phyloP scores from a whole-genome alignment of 352 stramenopile genomes.

The Thraustotheca clavata region DNA sequence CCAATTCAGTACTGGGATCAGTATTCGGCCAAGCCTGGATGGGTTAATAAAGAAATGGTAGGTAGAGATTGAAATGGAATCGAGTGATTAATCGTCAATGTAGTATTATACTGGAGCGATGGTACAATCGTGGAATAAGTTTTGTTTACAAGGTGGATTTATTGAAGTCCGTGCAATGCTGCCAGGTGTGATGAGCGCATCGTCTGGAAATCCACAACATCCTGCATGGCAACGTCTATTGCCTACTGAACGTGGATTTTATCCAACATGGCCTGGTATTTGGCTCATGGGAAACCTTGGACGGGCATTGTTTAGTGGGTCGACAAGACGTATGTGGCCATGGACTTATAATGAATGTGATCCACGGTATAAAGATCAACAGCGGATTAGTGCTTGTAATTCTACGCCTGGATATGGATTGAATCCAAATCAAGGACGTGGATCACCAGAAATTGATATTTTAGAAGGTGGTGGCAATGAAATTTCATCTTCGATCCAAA shows the following conservation, averaged over 20 bases:
- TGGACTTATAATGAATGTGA: constrained; percentile 87
- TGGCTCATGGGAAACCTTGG: constrained; percentile 87
- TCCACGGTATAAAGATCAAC: constrained; percentile 56
- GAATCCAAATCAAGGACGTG: constrained; percentile 67
- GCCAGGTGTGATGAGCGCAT: constrained; percentile 38
- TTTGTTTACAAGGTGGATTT: constrained; percentile 91
- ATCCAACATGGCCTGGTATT: constrained; percentile 69
- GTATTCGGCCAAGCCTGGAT: neutral
- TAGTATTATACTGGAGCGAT: constrained; percentile 48
- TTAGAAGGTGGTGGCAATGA: constrained; percentile 74
- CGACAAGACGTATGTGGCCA: constrained; percentile 81
- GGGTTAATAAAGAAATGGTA: constrained; percentile 15
- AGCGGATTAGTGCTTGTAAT: constrained; percentile 83
- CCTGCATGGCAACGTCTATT: neutral
- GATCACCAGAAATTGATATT: constrained; percentile 92
- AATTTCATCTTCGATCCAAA: constrained; percentile 86
- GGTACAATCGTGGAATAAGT: constrained; percentile 92
- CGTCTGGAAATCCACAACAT: neutral
- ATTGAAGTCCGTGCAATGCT: constrained; percentile 55
- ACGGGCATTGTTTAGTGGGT: constrained; percentile 71
- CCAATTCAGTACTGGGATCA: constrained; percentile 2
- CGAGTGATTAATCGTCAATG: neutral
- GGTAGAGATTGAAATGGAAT: neutral
- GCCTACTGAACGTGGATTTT: constrained; percentile 9
- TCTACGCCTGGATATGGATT: constrained; percentile 82